Conservation (phyloP, 2,329 filamentous ascomycete species). For the Ceratocystis cacaofunesta region DNA sequence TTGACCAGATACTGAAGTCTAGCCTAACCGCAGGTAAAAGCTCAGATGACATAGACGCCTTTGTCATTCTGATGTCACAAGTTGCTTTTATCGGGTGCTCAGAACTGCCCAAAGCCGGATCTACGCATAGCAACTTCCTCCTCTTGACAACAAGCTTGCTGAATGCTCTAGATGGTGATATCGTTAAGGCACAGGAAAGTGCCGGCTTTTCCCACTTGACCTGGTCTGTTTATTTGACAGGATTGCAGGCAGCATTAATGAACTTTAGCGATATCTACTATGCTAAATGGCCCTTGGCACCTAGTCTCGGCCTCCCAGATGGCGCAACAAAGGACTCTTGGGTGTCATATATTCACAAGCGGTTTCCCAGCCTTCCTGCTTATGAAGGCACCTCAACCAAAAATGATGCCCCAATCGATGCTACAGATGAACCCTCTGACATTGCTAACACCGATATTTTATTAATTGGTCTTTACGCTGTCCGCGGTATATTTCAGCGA, state of each 20-base stretch:
- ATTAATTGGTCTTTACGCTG: slow-evolving; percentile 12
- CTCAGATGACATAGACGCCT: slow-evolving; percentile 19
- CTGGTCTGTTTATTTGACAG: slow-evolving; percentile 18
- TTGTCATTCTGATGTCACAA: slow-evolving; percentile 28
- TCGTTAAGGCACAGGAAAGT: slow-evolving; percentile 3
- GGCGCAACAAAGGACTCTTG: slow-evolving; percentile 21
- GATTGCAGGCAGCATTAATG: slow-evolving; percentile 24
- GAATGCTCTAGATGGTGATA: slow-evolving; percentile 3
- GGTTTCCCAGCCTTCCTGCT: slow-evolving; percentile 22
- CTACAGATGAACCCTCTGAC: neutral
- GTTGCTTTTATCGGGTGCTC: slow-evolving; percentile 38
- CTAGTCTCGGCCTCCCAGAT: slow-evolving; percentile 12
- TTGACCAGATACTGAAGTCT: slow-evolving; percentile 20
- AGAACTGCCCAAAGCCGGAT: slow-evolving; percentile 22
- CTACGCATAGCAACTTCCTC: slow-evolving; percentile 29
- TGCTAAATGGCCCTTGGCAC: slow-evolving; percentile 15
- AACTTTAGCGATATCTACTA: slow-evolving; percentile 31
- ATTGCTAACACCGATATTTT: slow-evolving; percentile 8
- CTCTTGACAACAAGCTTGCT: slow-evolving; percentile 22
- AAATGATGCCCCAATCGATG: neutral
- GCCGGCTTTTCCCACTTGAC: neutral
- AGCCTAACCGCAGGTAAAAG: neutral
- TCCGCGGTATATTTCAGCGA: slow-evolving; percentile 7
- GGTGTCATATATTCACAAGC: slow-evolving; percentile 20
- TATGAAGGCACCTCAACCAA: slow-evolving; percentile 13